phyloP scores from a whole-genome alignment of 148 eudicot genomes.

The Bassia scoparia region DNA sequence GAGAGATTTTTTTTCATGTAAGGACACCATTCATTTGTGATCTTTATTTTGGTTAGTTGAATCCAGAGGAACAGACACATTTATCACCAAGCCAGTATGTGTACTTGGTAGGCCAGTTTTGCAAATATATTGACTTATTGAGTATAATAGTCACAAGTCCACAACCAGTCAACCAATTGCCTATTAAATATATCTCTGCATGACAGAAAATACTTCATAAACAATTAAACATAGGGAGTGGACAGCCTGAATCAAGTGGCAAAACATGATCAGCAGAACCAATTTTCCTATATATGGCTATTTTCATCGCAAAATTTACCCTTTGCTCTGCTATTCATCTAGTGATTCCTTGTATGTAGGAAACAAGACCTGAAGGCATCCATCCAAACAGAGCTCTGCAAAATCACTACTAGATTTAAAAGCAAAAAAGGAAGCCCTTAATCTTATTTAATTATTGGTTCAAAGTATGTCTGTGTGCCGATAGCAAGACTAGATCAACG shows the following conservation, averaged over 20 bases:
- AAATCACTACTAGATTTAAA: not conserved
- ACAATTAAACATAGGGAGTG: not conserved
- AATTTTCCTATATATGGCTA: not conserved
- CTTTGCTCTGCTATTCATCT: not conserved
- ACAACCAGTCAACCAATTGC: no score
- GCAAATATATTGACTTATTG: not conserved
- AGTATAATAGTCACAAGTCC: not conserved
- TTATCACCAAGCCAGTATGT: not conserved
- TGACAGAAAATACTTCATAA: not conserved
- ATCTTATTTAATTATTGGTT: not conserved
- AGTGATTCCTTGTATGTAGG: not conserved
- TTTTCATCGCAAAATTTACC: not conserved
- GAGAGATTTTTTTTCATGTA: not conserved
- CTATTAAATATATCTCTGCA: not conserved
- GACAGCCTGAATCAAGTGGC: not conserved
- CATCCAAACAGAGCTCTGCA: not conserved
- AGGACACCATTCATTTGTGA: not conserved
- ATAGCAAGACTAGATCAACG: not conserved
- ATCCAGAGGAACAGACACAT: not conserved
- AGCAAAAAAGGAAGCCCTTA: not conserved
- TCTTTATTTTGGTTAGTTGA: not conserved
- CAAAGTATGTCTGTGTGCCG: not conserved
- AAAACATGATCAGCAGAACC: not conserved
- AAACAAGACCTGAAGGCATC: not conserved
- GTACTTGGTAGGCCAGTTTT: not conserved